Base-by-base conservation (phyloP, 2,329 filamentous ascomycete species). In the Purpureocillium lavendulum region DNA sequence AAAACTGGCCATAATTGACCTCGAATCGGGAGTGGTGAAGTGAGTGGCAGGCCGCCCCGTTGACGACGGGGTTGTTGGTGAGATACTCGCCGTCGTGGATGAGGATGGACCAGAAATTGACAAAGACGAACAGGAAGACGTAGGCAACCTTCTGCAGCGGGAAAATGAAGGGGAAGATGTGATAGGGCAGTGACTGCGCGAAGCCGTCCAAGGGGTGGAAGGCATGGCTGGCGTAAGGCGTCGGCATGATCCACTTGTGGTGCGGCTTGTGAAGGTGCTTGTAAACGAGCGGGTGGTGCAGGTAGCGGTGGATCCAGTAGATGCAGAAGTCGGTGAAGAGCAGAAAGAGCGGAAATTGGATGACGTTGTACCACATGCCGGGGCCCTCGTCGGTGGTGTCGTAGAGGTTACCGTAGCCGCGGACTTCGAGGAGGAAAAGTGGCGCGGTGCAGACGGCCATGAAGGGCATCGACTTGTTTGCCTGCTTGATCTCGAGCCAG, bases 181-280 rank as follows among this genome's bases (percentile, higher is more conserved):
- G 90, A 68, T 97, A 97, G 1, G 90, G 90, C 35, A 94, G 60
- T 44, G 84, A 85, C 69, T 97, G 90, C 10, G 80, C 75, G 65
- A 83, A 96, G 56, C 90, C 90, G 57, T 97, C 90, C 38, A 96
- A 61, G 1, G 90, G 89, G 69, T 97, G 88, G 75, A 97, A 97
- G 42, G 90, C 90, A 58, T 95, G 85, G 51, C 83, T 88, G 32
- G 90, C 89, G 60, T 79, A 96, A 1, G 90, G 90, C 3, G 87
- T 94, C 3, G 90, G 90, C 87, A 96, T 94, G 65, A 97, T 96
- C 90, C 90, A 97, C 71, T 95, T 96, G 80, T 97, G 90, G 66
- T 97, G 90, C 49, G 88, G 83, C 77, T 97, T 97, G 77, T 97
- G 90, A 36, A 96, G 73, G 49, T 71, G 71, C 70, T 89, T 94